phyloP scores from a whole-genome alignment of 1,139 yeast species.

The Kodamaea plutei region DNA sequence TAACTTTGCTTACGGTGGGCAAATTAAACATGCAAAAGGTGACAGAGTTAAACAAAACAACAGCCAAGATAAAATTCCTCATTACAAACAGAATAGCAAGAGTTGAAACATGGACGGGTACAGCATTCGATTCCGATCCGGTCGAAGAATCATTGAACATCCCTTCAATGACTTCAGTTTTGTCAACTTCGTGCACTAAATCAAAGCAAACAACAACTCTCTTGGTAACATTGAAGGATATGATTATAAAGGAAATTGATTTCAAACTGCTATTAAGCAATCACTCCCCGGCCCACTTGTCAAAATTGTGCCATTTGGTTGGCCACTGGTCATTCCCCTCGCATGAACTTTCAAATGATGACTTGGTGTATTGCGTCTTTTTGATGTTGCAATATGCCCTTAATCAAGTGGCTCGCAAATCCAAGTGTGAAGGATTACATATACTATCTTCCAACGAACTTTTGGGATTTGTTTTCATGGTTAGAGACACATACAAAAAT shows the following conservation, averaged over 20 bases:
- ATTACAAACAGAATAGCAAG: slow-evolving; percentile 42
- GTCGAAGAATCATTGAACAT: slow-evolving; percentile 23
- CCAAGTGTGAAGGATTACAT: slow-evolving; percentile 16
- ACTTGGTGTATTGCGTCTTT: slow-evolving; percentile 58
- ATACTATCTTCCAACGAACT: slow-evolving; percentile 42
- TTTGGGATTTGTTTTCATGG: slow-evolving; percentile 54
- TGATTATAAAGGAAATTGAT: slow-evolving; percentile 36
- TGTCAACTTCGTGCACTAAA: slow-evolving; percentile 23
- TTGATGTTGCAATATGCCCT: slow-evolving; percentile 51
- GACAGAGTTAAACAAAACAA: slow-evolving; percentile 22
- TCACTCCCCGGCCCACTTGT: slow-evolving; percentile 23
- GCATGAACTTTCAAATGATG: slow-evolving; percentile 64
- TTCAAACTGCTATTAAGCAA: slow-evolving; percentile 30
- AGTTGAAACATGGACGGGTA: slow-evolving; percentile 57
- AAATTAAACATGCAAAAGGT: slow-evolving; percentile 7
- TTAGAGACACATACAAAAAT: slow-evolving; percentile 73
- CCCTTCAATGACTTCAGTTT: slow-evolving; percentile 32
- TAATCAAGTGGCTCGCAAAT: slow-evolving; percentile 19
- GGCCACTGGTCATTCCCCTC: slow-evolving; percentile 64
- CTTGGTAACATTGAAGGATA: slow-evolving; percentile 23
- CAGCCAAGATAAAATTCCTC: slow-evolving; percentile 24
- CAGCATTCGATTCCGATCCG: slow-evolving; percentile 21
- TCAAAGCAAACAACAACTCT: slow-evolving; percentile 20
- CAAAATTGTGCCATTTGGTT: slow-evolving; percentile 25
- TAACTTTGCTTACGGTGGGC: slow-evolving; percentile 11